Conservation (phyloP, 257 asterid genomes). For the Echites panduratus region DNA sequence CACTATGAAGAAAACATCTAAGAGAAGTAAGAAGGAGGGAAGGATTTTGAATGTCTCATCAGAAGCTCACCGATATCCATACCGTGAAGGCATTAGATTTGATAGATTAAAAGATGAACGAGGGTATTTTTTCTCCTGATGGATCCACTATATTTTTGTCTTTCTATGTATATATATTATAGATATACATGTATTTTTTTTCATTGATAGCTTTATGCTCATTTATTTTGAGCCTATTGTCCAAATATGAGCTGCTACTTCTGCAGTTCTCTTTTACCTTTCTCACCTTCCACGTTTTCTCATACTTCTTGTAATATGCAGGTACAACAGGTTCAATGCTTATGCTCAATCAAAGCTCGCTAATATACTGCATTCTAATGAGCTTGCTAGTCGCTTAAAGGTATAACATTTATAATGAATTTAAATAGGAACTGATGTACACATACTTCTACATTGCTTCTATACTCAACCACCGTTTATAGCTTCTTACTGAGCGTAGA, state of each 20-base stretch:
- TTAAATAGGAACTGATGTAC: background rate
- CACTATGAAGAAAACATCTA: conserved; percentile 70
- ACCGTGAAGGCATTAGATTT: conserved; percentile 55
- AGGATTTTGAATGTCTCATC: conserved; percentile 84
- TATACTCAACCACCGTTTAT: background rate
- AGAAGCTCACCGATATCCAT: conserved; percentile 49
- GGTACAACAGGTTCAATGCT: conserved; percentile 46
- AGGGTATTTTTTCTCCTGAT: conserved; percentile 36
- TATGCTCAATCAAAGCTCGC: conserved; percentile 91
- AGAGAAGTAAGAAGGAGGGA: conserved; percentile 61
- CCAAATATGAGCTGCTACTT: background rate
- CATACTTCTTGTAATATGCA: conserved; percentile 28
- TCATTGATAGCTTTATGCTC: background rate
- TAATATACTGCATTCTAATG: conserved; percentile 66
- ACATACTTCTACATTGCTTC: conserved; percentile 1
- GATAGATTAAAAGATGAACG: conserved; percentile 50
- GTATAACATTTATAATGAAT: conserved; percentile 23
- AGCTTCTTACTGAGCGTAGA: background rate
- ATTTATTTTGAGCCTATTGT: background rate
- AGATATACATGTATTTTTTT: background rate
- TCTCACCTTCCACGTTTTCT: background rate
- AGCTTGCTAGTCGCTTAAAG: conserved; percentile 59
- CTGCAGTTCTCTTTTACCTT: background rate
- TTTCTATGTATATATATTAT: no score
- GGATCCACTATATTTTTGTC: no score